Percentiles rank a stretch among this genome's conserved stretches.
These are phyloP conservation scores for Aspergillus bertholletiae DNA, from an alignment of 495 filamentous ascomycete genomes.

Conservation along the genomic window DNA sequence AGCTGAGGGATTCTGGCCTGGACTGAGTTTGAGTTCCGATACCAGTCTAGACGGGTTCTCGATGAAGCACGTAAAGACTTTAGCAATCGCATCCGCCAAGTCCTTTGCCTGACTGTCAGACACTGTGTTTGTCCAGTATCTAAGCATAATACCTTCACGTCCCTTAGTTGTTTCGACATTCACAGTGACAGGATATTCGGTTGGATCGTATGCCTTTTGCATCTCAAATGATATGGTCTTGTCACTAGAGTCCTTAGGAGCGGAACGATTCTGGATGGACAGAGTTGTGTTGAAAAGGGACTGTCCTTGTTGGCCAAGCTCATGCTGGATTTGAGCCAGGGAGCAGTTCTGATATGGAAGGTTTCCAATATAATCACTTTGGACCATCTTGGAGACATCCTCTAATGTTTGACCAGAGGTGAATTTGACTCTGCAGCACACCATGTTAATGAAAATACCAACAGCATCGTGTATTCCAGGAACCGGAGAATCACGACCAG, in stretches of 20 bases:
- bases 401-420: conserved; percentile 26
- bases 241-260: conserved; percentile 28
- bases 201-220: conserved; percentile 43
- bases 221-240: conserved; percentile 37
- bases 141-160: conserved; percentile 42
- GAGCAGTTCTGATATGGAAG: conserved; percentile 51
- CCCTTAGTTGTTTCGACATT: conserved; percentile 43
- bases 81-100: conserved; percentile 29
- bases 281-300: conserved; percentile 55
- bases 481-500: conserved; percentile 48
- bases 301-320: conserved; percentile 46
- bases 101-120: conserved; percentile 35
- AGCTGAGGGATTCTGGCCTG: not conserved
- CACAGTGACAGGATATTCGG: conserved; percentile 47
- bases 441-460: conserved; percentile 56
- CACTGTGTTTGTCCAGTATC: conserved; percentile 46
- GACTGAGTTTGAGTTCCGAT: conserved; percentile 18
- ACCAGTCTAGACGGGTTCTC: conserved; percentile 23
- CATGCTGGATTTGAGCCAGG: conserved; percentile 53
- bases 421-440: conserved; percentile 50
- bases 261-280: conserved; percentile 49
- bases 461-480: conserved; percentile 50
- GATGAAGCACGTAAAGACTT: conserved; percentile 33
- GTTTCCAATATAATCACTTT: conserved; percentile 46
- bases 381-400: conserved; percentile 41